phyloP scores from a whole-genome alignment of 768 basidiomycete species.

The Clavulina sp. region DNA sequence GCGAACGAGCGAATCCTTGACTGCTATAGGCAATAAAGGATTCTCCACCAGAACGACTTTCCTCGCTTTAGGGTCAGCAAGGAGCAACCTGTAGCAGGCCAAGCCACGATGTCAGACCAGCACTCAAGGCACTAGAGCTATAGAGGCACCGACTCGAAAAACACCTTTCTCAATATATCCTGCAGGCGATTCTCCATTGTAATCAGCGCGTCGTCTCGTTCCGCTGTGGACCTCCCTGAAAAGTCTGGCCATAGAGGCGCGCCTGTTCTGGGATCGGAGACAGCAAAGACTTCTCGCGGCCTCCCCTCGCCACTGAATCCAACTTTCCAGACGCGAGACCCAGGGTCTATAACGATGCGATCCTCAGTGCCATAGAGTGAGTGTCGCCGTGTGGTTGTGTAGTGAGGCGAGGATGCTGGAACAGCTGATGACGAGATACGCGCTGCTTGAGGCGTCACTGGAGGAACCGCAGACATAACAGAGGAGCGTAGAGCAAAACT shows the following conservation, averaged over 20 bases:
- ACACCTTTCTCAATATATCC: constrained; percentile 53
- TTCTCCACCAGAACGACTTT: constrained; percentile 90
- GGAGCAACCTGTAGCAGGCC: constrained; percentile 52
- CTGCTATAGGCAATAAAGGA: constrained; percentile 63
- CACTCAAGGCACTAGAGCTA: neutral
- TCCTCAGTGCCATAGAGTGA: constrained; percentile 96
- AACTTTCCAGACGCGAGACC: constrained; percentile 88
- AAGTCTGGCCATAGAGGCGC: constrained; percentile 15
- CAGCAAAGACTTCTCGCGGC: constrained; percentile 73
- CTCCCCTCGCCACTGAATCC: constrained; percentile 93
- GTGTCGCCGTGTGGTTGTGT: constrained; percentile 69
- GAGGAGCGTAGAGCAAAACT: too few relatives aligned
- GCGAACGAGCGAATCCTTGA: constrained; percentile 77
- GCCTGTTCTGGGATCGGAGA: constrained; percentile 21
- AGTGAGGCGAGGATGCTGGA: constrained; percentile 44
- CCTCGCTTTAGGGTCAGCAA: constrained; percentile 88
- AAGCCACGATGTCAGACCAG: neutral
- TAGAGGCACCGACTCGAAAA: constrained; percentile 51
- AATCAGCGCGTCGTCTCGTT: constrained; percentile 55
- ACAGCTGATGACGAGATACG: constrained; percentile 8
- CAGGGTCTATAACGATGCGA: constrained; percentile 85
- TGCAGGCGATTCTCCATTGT: constrained; percentile 55
- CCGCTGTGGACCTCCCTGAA: constrained; percentile 23
- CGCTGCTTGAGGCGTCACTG: too few relatives aligned
- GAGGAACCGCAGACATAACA: too few relatives aligned